Evolutionary conservation across 371 early-diverging fungal species (phyloP).

Genomic region (Encephalitozoon romaleae): DNA sequence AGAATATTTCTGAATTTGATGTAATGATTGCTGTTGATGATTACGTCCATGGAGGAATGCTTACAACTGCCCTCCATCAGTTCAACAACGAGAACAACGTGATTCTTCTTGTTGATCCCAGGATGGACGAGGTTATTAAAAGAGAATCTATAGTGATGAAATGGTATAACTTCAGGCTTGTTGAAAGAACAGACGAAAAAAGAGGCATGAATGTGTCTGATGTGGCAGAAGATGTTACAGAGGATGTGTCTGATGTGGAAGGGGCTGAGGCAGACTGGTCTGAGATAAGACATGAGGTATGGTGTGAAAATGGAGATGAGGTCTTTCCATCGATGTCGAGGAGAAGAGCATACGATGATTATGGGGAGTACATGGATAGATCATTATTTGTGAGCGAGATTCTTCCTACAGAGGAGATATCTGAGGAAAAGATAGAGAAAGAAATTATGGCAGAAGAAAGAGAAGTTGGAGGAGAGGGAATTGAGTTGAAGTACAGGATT

Average conservation of each 20-base stretch:
- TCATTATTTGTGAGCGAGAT: slow-evolving; percentile 6
- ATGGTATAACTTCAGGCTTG: slow-evolving; percentile 19
- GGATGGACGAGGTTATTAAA: slow-evolving; percentile 27
- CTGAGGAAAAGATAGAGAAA: not conserved
- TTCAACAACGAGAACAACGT: slow-evolving; percentile 35
- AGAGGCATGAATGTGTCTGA: not conserved
- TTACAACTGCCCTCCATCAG: slow-evolving; percentile 39
- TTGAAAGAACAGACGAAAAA: not conserved
- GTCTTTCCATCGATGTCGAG: slow-evolving; percentile 33
- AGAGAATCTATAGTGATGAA: slow-evolving; percentile 13
- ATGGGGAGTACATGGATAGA: slow-evolving; percentile 48
- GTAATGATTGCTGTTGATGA: slow-evolving; percentile 49
- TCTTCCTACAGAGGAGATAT: not conserved
- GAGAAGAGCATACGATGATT: slow-evolving; percentile 48
- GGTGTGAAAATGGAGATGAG: slow-evolving; percentile 5
- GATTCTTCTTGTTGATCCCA: slow-evolving; percentile 32
- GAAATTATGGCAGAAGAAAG: not conserved
- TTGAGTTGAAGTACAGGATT: not conserved
- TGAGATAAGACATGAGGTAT: not conserved
- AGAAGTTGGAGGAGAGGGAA: not conserved
- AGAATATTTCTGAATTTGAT: slow-evolving; percentile 23
- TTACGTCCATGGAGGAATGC: slow-evolving; percentile 29
- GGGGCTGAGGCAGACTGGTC: not conserved
- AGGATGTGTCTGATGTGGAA: slow-evolving; percentile 6
- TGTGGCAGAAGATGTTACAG: not conserved